Evolutionary conservation across 2,329 filamentous ascomycete genomes (phyloP).

Genomic region (Metarhizium guizhouense): DNA sequence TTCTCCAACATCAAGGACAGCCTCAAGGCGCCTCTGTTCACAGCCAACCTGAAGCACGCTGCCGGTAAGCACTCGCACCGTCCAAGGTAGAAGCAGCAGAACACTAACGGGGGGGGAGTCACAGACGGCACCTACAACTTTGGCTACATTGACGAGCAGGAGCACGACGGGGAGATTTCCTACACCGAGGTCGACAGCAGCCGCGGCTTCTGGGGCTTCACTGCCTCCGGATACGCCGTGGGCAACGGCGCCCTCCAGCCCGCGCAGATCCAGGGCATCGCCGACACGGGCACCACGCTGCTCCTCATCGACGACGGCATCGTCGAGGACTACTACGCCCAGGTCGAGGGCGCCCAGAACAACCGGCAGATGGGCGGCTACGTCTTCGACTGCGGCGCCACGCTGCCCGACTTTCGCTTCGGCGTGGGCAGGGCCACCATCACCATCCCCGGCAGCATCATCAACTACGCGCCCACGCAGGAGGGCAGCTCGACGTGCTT

Average conservation of each 20-base stretch:
- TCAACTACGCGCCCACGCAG: constrained; percentile 40
- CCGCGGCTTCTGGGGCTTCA: constrained; percentile 52
- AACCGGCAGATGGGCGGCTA: constrained; percentile 30
- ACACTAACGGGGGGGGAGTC: neutral
- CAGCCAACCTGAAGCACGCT: constrained; percentile 53
- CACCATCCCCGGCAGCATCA: constrained; percentile 39
- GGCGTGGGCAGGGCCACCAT: constrained; percentile 40
- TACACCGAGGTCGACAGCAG: constrained; percentile 53
- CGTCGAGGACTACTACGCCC: constrained; percentile 37
- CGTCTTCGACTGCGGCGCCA: constrained; percentile 33
- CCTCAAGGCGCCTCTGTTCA: constrained; percentile 43
- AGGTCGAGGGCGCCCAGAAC: constrained; percentile 27
- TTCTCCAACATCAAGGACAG: constrained; percentile 22
- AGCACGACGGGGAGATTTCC: constrained; percentile 53
- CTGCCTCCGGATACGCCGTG: constrained; percentile 12
- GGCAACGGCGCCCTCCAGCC: constrained; percentile 7
- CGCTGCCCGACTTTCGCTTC: constrained; percentile 39
- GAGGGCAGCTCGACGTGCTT: constrained; percentile 46
- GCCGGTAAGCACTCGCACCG: constrained; percentile 9
- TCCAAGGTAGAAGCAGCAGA: neutral
- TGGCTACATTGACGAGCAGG: constrained; percentile 54
- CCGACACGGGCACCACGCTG: constrained; percentile 54
- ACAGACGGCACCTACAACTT: constrained; percentile 61
- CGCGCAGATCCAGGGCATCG: constrained; percentile 38
- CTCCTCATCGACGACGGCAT: constrained; percentile 47